Base-by-base conservation (phyloP, 1,284 basidiomycete genomes). In the Ustilago trichophora region DNA sequence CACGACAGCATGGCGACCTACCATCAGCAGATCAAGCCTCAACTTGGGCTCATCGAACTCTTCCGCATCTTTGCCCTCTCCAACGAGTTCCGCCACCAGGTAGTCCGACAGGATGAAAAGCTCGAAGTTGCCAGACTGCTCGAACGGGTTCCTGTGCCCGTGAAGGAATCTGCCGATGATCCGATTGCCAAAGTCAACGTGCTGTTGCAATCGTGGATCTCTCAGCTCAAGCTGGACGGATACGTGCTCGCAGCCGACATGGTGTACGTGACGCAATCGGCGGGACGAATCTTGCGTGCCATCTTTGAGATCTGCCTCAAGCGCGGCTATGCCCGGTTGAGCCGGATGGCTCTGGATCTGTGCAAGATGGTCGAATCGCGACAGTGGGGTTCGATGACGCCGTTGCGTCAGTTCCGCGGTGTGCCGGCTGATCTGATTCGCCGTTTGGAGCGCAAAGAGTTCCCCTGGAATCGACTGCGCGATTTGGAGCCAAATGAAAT, bases 301-400 rank as follows among this genome's bases (percentile, higher is more conserved):
- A 91, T 99, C 81, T 98, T 96, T 73, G 95, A 99, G 83, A 98
- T 98, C 50, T 98, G 95, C 81, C 84, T 98, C 63, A 97, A 96
- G 84, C 89, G 94, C 54, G 95, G 95, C n/a, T 99, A 95, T 92
- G 93, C 96, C 0, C 85, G 91, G 6, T 91, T 95, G 0, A 92
- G 93, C 1, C 90, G 92, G 65, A 89, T 91, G 22, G 92, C 92
- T 6, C 85, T 98, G 33, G 91, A 95, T 71, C 85, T 98, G 59
- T 98, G 95, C 85, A 98, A 98, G 85, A 98, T 98, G 94, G 91
- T 83, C 37, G 83, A 84, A 76, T 73, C 67, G 90, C 5, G 93
- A 33, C 67, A 91, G 87, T 98, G 96, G 95, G 89, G 89, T 40
- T 93, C 93, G 0, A 98, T 98, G 94, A 94, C 93, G 0, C 95